A percentile compares a stretch with the other conserved stretches of the same genome.
Evolutionary conservation across 139 green algal genomes (phyloP).

Genomic region (Chlorella sp.): DNA sequence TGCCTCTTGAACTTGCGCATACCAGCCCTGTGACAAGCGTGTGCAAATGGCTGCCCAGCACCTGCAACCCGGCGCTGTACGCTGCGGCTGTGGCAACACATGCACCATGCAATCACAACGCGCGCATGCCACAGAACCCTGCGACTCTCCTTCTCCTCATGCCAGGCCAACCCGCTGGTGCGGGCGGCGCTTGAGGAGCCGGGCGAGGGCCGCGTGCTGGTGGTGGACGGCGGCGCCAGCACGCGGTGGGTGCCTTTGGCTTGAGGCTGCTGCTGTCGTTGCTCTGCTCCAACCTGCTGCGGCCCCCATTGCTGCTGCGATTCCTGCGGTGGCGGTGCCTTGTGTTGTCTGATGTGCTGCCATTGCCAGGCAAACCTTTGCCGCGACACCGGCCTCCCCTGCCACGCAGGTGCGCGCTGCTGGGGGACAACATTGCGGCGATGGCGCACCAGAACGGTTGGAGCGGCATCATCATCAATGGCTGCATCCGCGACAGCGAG

Average conservation of each 20-base stretch:
- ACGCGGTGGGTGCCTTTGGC: slow-evolving; percentile 41
- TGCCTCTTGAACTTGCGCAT: too few species aligned
- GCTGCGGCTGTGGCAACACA: too few species aligned
- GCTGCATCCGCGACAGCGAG: slow-evolving; percentile 92
- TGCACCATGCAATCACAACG: too few species aligned
- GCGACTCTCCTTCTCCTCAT: background rate
- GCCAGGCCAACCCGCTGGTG: slow-evolving; percentile 90
- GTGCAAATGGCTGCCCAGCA: too few species aligned
- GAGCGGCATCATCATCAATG: slow-evolving; percentile 93
- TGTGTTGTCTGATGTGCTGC: too few species aligned
- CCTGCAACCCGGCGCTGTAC: too few species aligned
- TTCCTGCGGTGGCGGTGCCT: too few species aligned
- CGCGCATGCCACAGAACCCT: too few species aligned
- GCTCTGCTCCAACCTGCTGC: background rate
- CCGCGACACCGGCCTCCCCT: background rate
- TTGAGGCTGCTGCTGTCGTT: background rate
- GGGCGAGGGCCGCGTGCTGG: slow-evolving; percentile 84
- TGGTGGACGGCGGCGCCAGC: slow-evolving; percentile 91
- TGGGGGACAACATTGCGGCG: slow-evolving; percentile 95
- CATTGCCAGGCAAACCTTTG: too few species aligned
- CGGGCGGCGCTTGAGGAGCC: slow-evolving; percentile 82
- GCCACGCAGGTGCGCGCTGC: slow-evolving; percentile 77
- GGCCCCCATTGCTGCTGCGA: too few species aligned
- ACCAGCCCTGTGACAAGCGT: too few species aligned
- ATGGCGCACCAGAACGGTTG: slow-evolving; percentile 93